Conservation (phyloP, 495 filamentous ascomycete genomes). For the Margaritispora aquatica region DNA sequence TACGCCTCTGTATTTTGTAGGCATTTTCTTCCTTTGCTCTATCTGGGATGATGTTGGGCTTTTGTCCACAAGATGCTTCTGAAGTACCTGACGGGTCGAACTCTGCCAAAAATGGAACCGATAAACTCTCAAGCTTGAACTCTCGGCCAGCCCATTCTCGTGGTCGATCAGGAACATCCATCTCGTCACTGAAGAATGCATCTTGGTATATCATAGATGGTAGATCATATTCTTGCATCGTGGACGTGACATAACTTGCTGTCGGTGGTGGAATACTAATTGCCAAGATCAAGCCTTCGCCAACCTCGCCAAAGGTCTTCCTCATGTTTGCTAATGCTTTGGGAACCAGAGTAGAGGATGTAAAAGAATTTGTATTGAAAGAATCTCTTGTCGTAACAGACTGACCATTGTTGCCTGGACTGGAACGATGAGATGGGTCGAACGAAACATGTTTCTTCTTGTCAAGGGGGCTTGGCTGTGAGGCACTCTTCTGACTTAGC, state of each 20-base stretch:
- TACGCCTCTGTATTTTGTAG: conserved; percentile 41
- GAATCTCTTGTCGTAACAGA: neutral
- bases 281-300: conserved; percentile 19
- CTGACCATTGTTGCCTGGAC: neutral
- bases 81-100: conserved; percentile 65
- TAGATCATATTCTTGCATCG: conserved; percentile 34
- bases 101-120: conserved; percentile 66
- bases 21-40: conserved; percentile 40
- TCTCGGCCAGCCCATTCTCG: conserved; percentile 87
- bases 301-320: neutral
- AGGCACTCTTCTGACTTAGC: conserved; percentile 57
- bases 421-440: conserved; percentile 14
- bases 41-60: conserved; percentile 37
- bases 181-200: conserved; percentile 80
- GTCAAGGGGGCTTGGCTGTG: conserved; percentile 28
- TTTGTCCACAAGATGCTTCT: conserved; percentile 48
- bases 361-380: neutral
- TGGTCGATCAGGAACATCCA: conserved; percentile 71
- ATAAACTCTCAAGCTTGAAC: conserved; percentile 71
- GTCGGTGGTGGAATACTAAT: conserved; percentile 32
- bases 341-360: neutral
- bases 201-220: conserved; percentile 71
- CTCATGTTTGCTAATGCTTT: conserved; percentile 10
- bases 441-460: conserved; percentile 35
- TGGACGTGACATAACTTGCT: conserved; percentile 32